Evolutionary conservation across 2,329 filamentous ascomycete species (phyloP), one percentile per base, ranked within the genome.

Genomic region (Epichloe festucae): DNA sequence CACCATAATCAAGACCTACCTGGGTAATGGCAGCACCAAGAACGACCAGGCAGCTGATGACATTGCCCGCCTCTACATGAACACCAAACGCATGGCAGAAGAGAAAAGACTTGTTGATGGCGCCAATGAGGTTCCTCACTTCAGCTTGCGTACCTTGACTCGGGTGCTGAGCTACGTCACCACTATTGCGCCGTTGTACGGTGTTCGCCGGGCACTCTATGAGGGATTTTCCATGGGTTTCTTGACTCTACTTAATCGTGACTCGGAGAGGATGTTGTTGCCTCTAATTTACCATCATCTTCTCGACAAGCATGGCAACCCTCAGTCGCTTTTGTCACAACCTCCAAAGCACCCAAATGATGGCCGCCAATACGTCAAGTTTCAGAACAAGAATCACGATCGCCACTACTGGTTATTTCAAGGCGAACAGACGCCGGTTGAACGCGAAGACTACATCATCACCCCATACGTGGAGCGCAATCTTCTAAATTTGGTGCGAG

Each of bases 141-240:
- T 96, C 73, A 97, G 91, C 72, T 79, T 99, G 53, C 82, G 93
- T 64, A 98, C 93, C 0, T 71, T 99, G 46, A 96, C 94, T 19
- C 81, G 94, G 51, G 89, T 93, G 1, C 70, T 99, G 49, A 86
- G 84, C 39, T 98, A 96, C 64, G 89, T 91, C 17, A 82, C 84
- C 56, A 85, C 90, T 50, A 90, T 96, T 56, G 80, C 87, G 0
- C 82, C 89, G 0, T 78, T 85, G 4, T 96, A 95, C 67, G 89
- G 87, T 12, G 72, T 97, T 42, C 82, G 93, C 23, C 75, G 94
- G 61, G 87, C 91, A 11, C 72, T 97, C 1, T 95, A 87, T 56
- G 93, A 99, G 72, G 94, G 93, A 0, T 97, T 97, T 63, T 89
- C 88, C 15, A 98, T 98, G 94, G 93, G 90, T 48, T 99, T 98